Evolutionary conservation across 139 green algal genomes (phyloP), one percentile per base, ranked within the genome.

Genomic region (Ettlia oleoabundans): DNA sequence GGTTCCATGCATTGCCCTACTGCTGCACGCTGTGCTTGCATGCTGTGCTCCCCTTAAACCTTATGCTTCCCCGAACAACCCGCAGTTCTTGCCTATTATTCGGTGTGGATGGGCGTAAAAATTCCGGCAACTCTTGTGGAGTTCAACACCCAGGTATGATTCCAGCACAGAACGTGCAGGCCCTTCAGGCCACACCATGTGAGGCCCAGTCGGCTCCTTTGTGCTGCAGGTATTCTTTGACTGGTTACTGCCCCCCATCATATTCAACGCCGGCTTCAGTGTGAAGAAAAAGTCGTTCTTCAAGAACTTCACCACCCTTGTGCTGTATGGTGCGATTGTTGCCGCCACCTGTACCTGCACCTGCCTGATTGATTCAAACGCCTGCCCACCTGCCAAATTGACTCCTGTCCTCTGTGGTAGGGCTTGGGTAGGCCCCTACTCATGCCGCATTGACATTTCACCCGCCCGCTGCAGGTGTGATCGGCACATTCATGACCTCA

Each of bases 241-340:
- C 40, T 40, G 75, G 38, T 83, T 96, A 61, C 88, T 97, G 33
- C 94, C 94, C 0, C 93, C 93, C 35, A 95, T 97, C 82, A 97
- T 97, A 81, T 93, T 97, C 78, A 90, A 96, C 33, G 89, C 88
- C 3, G 94, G 94, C 0, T 87, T 97, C 32, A 91, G 88, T 0
- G 91, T 98, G 33, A 93, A 97, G 75, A 94, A 95, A 78, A 93
- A 95, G 55, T 22, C 51, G 8, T 85, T 88, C 61, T 79, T 92
- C 69, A 30, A 51, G 7, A 95, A 96, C 81, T 92, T 95, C n/a
- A n/a, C n/a, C n/a, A n/a, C n/a, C n/a, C n/a, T n/a, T n/a, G 47
- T 58, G 47, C 15, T 10, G 13, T 58, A 58, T 58, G 47, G 10
- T 58, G 47, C 47, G 47, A 58, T 58, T 58, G 47, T 58, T 58